Base-by-base conservation (phyloP, 306 rosid species). In the Malus sylvestris region DNA sequence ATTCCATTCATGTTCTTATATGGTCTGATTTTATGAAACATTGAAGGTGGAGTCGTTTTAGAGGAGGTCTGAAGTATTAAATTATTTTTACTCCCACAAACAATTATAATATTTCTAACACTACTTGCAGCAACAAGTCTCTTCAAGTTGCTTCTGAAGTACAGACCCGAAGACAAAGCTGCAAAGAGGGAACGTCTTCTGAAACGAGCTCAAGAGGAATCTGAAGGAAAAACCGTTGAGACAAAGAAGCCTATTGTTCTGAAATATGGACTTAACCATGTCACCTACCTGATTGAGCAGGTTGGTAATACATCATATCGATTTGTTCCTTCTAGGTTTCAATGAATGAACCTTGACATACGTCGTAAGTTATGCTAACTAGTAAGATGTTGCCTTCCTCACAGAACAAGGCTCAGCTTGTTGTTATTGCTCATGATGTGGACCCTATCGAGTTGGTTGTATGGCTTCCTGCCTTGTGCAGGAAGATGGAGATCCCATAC, bases 401-500 rank as follows among this genome's bases (percentile, higher is more conserved):
- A 45, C 89, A 90, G 96, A 93, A 86, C 60, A 90, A 86, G 67
- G 93, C 96, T 3, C 96, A 93, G 38, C 79, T 93, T 11, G 96
- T 93, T 25, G 91, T 93, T 35, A 92, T 89, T 71, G 97, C 93
- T 5, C 96, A 90, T 51, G 95, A 92, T 32, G 97, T 92, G n/a
- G 96, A 92, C 80, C 96, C 96, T 16, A 89, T 92, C 4, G 97
- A 92, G 76, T 81, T 92, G 65, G 93, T 88, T 1, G 96, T 92
- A 3, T 92, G 97, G 97, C 93, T 92, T 38, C 96, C 93, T 8
- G 91, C 93, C 3, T 67, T 88, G 79, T 92, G 97, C 83, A 89
- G 93, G 76, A 89, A 88, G 85, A 92, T 92, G 97, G 93, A 89
- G 81, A 92, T 89, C 52, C 96, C 97, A 0, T 89, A 88, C 76